These are phyloP conservation scores for Colletotrichum coccodes DNA, from an alignment of 2,329 filamentous ascomycete species.

Conservation along the genomic window DNA sequence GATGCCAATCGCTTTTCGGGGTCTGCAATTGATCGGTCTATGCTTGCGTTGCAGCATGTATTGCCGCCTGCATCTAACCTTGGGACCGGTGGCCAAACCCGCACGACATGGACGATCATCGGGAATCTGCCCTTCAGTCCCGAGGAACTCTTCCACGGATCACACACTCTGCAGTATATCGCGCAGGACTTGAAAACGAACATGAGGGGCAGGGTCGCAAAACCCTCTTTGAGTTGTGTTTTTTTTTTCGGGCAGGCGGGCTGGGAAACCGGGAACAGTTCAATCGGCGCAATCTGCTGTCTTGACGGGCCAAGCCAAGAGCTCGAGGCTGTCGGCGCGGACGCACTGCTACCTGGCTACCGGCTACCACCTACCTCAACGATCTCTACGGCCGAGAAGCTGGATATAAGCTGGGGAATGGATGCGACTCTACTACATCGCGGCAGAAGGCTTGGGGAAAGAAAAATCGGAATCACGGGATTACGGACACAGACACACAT, in stretches of 20 bases:
- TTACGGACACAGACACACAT: neutral
- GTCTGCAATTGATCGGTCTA: conserved; percentile 39
- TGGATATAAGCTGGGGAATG: neutral
- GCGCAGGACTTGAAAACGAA: conserved; percentile 18
- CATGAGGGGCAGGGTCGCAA: conserved; percentile 3
- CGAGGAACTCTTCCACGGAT: neutral
- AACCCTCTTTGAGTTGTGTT: neutral
- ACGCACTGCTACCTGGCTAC: neutral
- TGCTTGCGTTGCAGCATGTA: neutral
- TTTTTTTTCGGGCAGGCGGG: conserved; percentile 16
- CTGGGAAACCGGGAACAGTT: neutral
- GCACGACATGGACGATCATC: conserved; percentile 14
- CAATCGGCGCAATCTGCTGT: neutral
- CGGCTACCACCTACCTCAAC: neutral
- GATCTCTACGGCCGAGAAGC: conserved; percentile 21
- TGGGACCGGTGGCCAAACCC: neutral
- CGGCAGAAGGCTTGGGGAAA: conserved; percentile 1
- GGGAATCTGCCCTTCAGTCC: neutral
- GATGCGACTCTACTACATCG: neutral
- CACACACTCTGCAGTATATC: neutral
- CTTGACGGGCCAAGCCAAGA: conserved; percentile 10
- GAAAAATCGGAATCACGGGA: neutral
- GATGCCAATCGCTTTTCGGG: conserved; percentile 47
- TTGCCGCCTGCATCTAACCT: conserved; percentile 14
- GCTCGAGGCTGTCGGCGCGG: neutral